These are phyloP conservation scores for Umbilicus rupestris DNA, from an alignment of 164 flowering plant genomes.

Conservation along the genomic window DNA sequence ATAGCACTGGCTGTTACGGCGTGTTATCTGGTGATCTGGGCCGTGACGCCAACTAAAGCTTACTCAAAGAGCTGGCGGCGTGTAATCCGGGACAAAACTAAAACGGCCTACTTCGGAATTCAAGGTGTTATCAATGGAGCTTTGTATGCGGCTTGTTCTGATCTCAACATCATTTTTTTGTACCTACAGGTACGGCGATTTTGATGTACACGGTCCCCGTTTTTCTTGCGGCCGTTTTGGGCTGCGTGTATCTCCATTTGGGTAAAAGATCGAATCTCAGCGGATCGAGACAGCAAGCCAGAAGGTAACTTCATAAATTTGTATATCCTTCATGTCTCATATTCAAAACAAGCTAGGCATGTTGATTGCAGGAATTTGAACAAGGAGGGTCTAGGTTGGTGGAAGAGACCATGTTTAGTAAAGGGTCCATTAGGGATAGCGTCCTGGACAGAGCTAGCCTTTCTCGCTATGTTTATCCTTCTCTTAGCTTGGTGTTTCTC, in stretches of 20 bases:
- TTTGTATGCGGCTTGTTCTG: neutral
- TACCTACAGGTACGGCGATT: slow-evolving; percentile 14
- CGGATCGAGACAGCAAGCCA: neutral
- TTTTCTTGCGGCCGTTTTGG: slow-evolving; percentile 40
- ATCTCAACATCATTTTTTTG: too few species aligned
- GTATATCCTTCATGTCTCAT: neutral
- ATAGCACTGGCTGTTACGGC: slow-evolving; percentile 19
- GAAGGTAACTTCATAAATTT: neutral
- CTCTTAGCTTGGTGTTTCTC: slow-evolving; percentile 55
- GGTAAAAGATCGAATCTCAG: slow-evolving; percentile 20
- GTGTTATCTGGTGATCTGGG: slow-evolving; percentile 52
- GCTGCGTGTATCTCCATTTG: slow-evolving; percentile 57
- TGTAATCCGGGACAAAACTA: slow-evolving; percentile 18
- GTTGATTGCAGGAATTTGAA: neutral
- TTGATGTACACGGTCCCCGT: slow-evolving; percentile 48
- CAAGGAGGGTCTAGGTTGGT: neutral
- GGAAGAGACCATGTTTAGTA: slow-evolving; percentile 42
- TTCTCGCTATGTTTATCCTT: slow-evolving; percentile 54
- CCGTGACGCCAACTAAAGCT: slow-evolving; percentile 43
- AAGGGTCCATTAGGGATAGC: slow-evolving; percentile 74
- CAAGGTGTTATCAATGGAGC: slow-evolving; percentile 31
- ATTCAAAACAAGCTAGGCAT: too few species aligned
- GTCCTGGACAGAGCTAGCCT: slow-evolving; percentile 37
- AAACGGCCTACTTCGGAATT: slow-evolving; percentile 41
- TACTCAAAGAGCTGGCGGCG: slow-evolving; percentile 31